These are phyloP conservation scores for Centella asiatica DNA, from an alignment of 129 eudicot genomes.

Conservation along the genomic window DNA sequence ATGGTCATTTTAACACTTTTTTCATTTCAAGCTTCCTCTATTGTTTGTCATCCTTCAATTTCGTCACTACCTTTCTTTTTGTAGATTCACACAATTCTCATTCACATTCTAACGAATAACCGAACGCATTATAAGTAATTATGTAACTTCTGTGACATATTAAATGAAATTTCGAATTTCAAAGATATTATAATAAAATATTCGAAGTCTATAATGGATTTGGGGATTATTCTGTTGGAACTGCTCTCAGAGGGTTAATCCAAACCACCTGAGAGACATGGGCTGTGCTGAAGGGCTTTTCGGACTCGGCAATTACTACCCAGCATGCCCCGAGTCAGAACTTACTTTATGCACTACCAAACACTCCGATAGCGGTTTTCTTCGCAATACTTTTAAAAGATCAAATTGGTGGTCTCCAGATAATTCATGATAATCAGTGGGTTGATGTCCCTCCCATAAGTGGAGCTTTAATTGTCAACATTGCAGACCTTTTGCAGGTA, in stretches of 20 bases:
- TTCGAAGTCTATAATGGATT: neutral
- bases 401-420: constrained; percentile 14
- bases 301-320: neutral
- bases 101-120: neutral
- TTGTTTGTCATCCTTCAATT: no score
- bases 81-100: no score
- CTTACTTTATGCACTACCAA: neutral
- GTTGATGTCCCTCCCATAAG: constrained; percentile 8
- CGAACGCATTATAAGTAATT: no score
- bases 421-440: constrained; percentile 6
- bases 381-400: constrained; percentile 11
- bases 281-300: neutral
- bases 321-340: constrained; percentile 15
- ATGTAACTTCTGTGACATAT: neutral
- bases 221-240: neutral
- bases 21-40: no score
- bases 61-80: no score
- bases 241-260: neutral
- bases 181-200: neutral
- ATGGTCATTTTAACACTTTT: no score
- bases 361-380: constrained; percentile 8
- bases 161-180: neutral
- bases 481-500: constrained; percentile 18
- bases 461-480: constrained; percentile 13
- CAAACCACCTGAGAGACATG: neutral